Evolutionary conservation across 768 basidiomycete species (phyloP), one percentile per base, ranked within the genome.

Genomic region (Pulveroboletus sp.): DNA sequence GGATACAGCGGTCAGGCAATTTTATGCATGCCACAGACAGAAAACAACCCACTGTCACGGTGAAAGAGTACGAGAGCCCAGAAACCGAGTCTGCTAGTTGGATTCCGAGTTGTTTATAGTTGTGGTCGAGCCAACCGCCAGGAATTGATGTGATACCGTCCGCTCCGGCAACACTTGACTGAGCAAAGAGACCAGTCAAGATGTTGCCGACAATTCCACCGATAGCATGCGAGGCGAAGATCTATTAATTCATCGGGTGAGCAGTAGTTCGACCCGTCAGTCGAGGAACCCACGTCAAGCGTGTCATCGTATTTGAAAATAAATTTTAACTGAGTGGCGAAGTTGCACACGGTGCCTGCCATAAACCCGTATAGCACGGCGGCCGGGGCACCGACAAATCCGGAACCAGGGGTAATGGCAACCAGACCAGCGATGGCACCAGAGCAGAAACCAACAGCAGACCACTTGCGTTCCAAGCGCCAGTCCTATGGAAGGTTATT

Each of bases 281-380:
- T 24, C 1, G 6, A n/a, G 49, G 30, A 6, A 53, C 82, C 42
- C 44, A 87, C 85, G 76, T 92, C 89, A 16, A 92, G 79, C 13
- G 86, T 78, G 63, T 92, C 89, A 52, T 92, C 89, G 57, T 83
- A 89, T 26, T 76, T 74, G 55, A 83, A 72, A 24, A 88, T 42
- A 65, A 88, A 91, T 72, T 97, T 98, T 64, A 98, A 78, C 59
- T 95, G 86, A 4, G 95, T 97, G n/a, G 92, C 89, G 67, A 91
- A 92, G 71, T 98, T 98, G 74, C 91, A 96, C 2, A 83, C 57
- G 0, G 85, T 87, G 16, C 89, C 89, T 0, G 85, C 88, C 60
- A 90, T 72, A 56, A 94, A 76, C 34, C 95, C 95, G 63, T 91
- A 94, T 1, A 85, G 74, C 5, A 95, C 84, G 3, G 91, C 75